Base-by-base conservation (phyloP, 1,284 basidiomycete genomes). In the Ustilago tritici region DNA sequence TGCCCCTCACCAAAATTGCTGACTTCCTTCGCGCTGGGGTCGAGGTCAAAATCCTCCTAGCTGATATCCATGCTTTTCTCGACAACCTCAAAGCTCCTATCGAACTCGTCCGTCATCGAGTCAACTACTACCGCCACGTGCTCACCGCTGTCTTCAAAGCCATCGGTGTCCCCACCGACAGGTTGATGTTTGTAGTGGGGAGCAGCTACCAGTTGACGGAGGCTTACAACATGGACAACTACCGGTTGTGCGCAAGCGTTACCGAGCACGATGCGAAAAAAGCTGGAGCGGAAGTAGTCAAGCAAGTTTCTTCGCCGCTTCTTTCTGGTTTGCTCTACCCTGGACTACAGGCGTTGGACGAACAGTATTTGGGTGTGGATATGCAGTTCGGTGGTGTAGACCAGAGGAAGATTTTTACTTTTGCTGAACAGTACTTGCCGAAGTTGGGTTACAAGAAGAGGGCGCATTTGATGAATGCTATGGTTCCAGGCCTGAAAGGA, bases 301-400 rank as follows among this genome's bases (percentile, higher is more conserved):
- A 99, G 88, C 95, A 98, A 87, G 95, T 97, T 4, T 93, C 95
- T 70, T 95, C 92, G 80, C 94, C 97, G 0, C 88, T 98, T 56
- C 89, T 99, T 62, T 94, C 93, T 79, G 95, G 95, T 4, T 87
- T 99, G 71, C 90, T 99, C 73, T 99, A 99, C 90, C 96, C 96
- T 0, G 94, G 95, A 40, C 87, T 99, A 41, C 97, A 99, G 85
- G 95, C 96, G 14, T 90, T 99, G 31, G 97, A 99, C 82, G 97
- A 99, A 87, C 92, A 99, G 88, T 98, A 98, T 89, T 90, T 99
- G 31, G 93, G 90, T 19, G 93, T 94, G 31, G 95, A 99, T 87
- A 96, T 99, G 88, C 97, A 99, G 87, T 99, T 99, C 78, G 97
- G 97, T 35, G 96, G 97, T 72, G 92, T 95, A 9, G 97, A 99